phyloP scores from a whole-genome alignment of 441 rosid species.

The Iberis amara region DNA sequence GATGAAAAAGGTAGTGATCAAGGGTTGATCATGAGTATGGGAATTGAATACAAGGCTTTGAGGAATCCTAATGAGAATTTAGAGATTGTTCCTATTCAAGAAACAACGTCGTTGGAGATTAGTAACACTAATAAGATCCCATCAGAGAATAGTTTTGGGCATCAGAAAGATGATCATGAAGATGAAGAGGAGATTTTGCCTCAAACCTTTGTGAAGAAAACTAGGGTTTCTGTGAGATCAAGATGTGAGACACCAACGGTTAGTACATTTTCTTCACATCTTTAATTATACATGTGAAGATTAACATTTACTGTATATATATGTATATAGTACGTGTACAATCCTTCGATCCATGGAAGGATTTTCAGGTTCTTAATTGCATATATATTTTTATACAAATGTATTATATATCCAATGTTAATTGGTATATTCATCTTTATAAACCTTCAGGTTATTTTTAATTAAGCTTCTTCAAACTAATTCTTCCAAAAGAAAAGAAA shows the following conservation, averaged over 20 bases:
- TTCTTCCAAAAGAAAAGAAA: too few species aligned
- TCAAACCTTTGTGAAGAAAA: conserved; percentile 58
- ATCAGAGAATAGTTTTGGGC: conserved; percentile 31
- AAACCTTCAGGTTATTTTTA: too few species aligned
- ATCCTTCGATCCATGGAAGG: too few species aligned
- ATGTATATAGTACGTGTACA: too few species aligned
- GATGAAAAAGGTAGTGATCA: conserved; percentile 24
- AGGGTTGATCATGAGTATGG: conserved; percentile 48
- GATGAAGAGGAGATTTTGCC: conserved; percentile 27
- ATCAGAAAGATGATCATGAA: conserved; percentile 45
- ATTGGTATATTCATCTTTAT: too few species aligned
- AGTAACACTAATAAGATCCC: conserved; percentile 31
- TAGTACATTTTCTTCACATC: conserved; percentile 26
- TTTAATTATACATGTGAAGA: too few species aligned
- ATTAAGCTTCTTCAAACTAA: too few species aligned
- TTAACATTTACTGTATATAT: too few species aligned
- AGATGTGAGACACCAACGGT: conserved; percentile 85
- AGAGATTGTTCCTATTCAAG: conserved; percentile 16
- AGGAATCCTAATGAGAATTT: conserved; percentile 30
- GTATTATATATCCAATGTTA: too few species aligned
- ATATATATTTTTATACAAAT: too few species aligned
- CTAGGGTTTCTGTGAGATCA: conserved; percentile 85
- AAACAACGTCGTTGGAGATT: conserved; percentile 17
- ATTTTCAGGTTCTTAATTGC: too few species aligned
- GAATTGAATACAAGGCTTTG: conserved; percentile 46